phyloP scores from a whole-genome alignment of 2,329 filamentous ascomycete genomes.

The Paecilomyces fulvus region DNA sequence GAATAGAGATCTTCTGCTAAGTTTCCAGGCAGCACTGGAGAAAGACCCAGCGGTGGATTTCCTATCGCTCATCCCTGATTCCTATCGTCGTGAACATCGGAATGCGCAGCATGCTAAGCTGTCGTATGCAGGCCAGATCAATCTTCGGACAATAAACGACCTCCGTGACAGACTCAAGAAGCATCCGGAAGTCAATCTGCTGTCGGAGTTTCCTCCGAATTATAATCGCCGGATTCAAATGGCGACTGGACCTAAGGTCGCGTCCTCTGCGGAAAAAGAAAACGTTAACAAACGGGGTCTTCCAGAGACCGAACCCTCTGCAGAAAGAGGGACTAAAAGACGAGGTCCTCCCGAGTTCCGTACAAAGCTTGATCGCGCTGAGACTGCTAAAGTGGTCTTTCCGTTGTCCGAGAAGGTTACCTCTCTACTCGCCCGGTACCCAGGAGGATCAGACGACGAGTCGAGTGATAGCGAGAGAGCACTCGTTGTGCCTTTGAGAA shows the following conservation, averaged over 20 bases:
- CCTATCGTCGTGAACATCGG: conserved; percentile 12
- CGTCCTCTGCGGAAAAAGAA: conserved; percentile 5
- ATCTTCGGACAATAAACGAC: conserved; percentile 8
- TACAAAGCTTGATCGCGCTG: conserved; percentile 11
- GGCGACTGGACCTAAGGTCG: conserved; percentile 8
- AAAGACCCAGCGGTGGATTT: conserved; percentile 15
- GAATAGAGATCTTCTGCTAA: conserved; percentile 14
- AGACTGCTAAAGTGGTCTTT: conserved; percentile 14
- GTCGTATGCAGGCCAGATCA: conserved; percentile 12
- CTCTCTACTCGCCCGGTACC: conserved; percentile 4
- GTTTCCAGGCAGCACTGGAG: conserved; percentile 12
- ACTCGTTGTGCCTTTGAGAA: conserved; percentile 10
- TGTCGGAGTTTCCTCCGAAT: conserved; percentile 12
- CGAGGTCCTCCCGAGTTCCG: conserved; percentile 6
- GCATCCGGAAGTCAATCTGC: conserved; percentile 14
- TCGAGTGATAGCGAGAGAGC: conserved; percentile 1
- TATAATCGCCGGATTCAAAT: conserved; percentile 14
- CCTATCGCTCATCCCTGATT: conserved; percentile 13
- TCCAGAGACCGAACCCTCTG: too few species aligned
- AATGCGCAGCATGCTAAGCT: conserved; percentile 5
- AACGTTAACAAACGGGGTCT: not conserved
- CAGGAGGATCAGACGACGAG: conserved; percentile 1
- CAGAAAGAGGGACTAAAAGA: too few species aligned
- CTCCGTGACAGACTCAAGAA: conserved; percentile 7
- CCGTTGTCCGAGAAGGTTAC: conserved; percentile 15